Evolutionary conservation across 2,329 filamentous ascomycete genomes (phyloP).

Genomic region (Mycocentrospora acerina): DNA sequence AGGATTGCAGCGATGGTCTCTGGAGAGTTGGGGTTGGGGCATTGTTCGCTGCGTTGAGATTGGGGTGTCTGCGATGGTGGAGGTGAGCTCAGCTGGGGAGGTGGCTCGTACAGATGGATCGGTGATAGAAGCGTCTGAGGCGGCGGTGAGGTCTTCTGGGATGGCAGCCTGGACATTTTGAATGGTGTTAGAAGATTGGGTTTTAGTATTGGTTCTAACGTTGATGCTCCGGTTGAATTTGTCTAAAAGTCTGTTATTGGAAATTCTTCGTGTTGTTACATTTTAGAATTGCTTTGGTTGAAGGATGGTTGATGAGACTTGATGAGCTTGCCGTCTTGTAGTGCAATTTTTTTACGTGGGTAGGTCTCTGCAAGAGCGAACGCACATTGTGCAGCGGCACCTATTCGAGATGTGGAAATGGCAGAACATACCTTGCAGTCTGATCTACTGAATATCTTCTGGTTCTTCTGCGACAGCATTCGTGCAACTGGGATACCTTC

Average conservation of each 20-base stretch:
- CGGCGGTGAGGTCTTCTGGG: too few relatives aligned
- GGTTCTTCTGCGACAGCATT: conserved; percentile 4
- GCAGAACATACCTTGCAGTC: conserved; percentile 2
- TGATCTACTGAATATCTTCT: background rate
- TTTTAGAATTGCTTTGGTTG: background rate
- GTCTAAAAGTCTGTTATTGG: background rate
- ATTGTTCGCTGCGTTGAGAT: too few relatives aligned
- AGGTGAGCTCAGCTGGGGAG: too few relatives aligned
- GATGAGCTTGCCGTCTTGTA: background rate
- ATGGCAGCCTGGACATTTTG: too few relatives aligned
- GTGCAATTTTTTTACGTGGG: too few relatives aligned
- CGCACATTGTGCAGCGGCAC: background rate
- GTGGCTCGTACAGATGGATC: too few relatives aligned
- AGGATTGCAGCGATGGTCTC: background rate
- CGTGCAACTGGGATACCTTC: background rate
- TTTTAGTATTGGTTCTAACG: background rate
- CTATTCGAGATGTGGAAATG: background rate
- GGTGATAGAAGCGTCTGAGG: too few relatives aligned
- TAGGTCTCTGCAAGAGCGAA: background rate
- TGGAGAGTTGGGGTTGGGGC: too few relatives aligned
- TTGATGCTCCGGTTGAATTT: too few relatives aligned
- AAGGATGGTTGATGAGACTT: too few relatives aligned
- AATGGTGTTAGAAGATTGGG: too few relatives aligned
- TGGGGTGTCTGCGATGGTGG: too few relatives aligned
- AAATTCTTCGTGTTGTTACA: background rate